These are phyloP conservation scores for Cryptococcus hybrid DNA, from an alignment of 1,284 basidiomycete genomes.

Conservation along the genomic window DNA sequence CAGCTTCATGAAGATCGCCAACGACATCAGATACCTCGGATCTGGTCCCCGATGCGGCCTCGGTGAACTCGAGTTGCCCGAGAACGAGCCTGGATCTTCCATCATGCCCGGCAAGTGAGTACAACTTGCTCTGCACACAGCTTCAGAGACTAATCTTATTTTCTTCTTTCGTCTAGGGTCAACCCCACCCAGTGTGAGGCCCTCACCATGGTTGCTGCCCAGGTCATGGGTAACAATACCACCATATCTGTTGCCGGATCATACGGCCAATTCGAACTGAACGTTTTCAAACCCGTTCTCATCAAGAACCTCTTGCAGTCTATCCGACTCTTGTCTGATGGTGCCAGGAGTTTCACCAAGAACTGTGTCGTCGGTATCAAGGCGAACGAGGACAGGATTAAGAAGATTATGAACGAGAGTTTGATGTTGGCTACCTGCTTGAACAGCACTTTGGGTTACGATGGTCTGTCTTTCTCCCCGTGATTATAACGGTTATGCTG, in stretches of 20 bases:
- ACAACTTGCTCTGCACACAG: background rate
- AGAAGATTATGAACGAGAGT: constrained; percentile 85
- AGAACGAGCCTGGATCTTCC: constrained; percentile 98
- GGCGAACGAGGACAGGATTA: constrained; percentile 93
- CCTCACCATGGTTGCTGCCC: constrained; percentile 96
- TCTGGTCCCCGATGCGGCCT: constrained; percentile 97
- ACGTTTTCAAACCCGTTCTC: constrained; percentile 99
- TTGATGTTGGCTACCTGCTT: constrained; percentile 69
- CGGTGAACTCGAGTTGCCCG: constrained; percentile 90
- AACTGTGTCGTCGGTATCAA: constrained; percentile 93
- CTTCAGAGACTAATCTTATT: background rate
- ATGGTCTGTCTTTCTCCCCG: constrained; percentile 15
- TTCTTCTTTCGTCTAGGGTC: constrained; percentile 54
- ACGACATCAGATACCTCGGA: constrained; percentile 97
- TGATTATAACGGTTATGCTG: background rate
- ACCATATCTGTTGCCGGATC: constrained; percentile 89
- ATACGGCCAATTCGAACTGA: constrained; percentile 97
- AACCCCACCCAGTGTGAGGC: constrained; percentile 99
- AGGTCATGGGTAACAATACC: constrained; percentile 98
- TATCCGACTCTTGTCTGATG: constrained; percentile 90
- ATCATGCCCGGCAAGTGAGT: constrained; percentile 95
- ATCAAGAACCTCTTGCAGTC: constrained; percentile 97
- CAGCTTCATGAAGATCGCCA: constrained; percentile 99
- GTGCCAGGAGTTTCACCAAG: constrained; percentile 89
- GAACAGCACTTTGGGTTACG: constrained; percentile 40